A percentile compares a stretch with the other conserved stretches of the same genome.
These are phyloP conservation scores for Anethum foeniculum DNA, from an alignment of 140 eudicot species.

Conservation along the genomic window DNA sequence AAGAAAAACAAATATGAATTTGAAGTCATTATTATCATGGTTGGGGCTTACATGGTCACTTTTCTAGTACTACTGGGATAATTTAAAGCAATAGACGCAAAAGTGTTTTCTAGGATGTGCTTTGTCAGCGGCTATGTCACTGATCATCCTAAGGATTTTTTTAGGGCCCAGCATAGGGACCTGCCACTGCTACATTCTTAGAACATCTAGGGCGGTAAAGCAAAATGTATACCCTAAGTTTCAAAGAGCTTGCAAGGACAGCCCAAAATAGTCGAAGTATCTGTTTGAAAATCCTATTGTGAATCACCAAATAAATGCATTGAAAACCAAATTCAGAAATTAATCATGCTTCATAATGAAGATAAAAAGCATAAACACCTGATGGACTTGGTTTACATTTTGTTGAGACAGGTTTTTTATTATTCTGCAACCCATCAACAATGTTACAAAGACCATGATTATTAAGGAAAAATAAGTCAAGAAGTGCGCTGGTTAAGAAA, in stretches of 20 bases:
- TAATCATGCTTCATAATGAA: neutral
- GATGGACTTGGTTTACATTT: neutral
- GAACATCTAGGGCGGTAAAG: neutral
- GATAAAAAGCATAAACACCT: neutral
- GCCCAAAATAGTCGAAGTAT: neutral
- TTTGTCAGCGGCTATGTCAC: neutral
- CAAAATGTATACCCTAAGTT: neutral
- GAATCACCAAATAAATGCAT: neutral
- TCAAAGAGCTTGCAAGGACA: neutral
- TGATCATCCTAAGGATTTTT: neutral
- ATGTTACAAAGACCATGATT: neutral
- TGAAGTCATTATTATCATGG: too few relatives aligned
- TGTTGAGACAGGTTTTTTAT: neutral
- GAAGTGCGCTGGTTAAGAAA: neutral
- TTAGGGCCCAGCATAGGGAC: neutral
- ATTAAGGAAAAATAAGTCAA: neutral
- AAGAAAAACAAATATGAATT: neutral
- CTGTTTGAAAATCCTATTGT: neutral
- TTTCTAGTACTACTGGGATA: neutral
- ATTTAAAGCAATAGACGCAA: neutral
- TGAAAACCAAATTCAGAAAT: neutral
- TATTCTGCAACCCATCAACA: neutral
- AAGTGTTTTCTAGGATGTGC: neutral
- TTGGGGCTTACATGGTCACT: neutral
- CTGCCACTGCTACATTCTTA: neutral